Percentiles rank a stretch among this genome's conserved stretches.
Conservation (phyloP, 139 green algal species). For the Coccomyxa sp. region DNA sequence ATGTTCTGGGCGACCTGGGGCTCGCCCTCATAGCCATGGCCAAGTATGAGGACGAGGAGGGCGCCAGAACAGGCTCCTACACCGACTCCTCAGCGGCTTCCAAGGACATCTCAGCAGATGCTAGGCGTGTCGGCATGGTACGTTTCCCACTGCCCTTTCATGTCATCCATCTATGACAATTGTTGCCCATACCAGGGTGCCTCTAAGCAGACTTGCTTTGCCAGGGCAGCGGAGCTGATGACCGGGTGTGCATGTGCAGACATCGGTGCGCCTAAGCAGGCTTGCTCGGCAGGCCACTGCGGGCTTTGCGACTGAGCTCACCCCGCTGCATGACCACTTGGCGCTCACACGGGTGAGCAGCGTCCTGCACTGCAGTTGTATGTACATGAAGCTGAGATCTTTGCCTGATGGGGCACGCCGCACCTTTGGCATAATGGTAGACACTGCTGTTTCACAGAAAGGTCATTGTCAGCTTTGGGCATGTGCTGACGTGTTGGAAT, state of each 20-base stretch:
- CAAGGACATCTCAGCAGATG: slow-evolving; percentile 31
- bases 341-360: slow-evolving; percentile 44
- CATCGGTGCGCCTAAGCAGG: slow-evolving; percentile 32
- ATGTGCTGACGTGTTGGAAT: no score
- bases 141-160: not conserved
- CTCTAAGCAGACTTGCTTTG: not conserved
- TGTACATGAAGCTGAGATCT: no score
- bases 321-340: slow-evolving; percentile 62
- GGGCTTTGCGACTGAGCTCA: slow-evolving; percentile 20
- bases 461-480: no score
- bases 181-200: not conserved
- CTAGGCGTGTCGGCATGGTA: slow-evolving; percentile 28
- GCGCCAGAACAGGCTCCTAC: slow-evolving; percentile 34
- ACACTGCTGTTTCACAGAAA: no score
- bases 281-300: slow-evolving; percentile 27
- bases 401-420: no score
- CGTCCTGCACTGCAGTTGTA: no score
- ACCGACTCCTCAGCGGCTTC: slow-evolving; percentile 28
- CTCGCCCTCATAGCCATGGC: slow-evolving; percentile 60
- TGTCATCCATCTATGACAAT: not conserved
- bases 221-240: not conserved
- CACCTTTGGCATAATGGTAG: no score
- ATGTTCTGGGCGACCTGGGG: slow-evolving; percentile 62
- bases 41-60: slow-evolving; percentile 64
- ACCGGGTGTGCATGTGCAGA: slow-evolving; percentile 9